Conservation (phyloP, 2,329 filamentous ascomycete genomes). For the Fusarium foetens region DNA sequence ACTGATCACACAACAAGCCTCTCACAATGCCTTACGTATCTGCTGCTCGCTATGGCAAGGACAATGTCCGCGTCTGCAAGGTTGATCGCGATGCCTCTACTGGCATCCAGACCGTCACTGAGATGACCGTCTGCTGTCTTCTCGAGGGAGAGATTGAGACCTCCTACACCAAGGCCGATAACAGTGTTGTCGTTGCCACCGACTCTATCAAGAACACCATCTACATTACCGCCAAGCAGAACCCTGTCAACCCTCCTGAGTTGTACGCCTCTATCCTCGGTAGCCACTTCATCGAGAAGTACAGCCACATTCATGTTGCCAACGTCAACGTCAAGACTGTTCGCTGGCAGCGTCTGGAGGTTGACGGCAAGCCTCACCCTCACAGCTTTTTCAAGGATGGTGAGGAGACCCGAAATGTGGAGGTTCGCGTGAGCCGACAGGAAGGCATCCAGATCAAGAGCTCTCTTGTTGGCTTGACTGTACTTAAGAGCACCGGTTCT, state of each 20-base stretch:
- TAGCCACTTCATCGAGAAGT: slow-evolving; percentile 87
- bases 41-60: slow-evolving; percentile 86
- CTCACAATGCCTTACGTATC: slow-evolving; percentile 64
- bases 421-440: slow-evolving; percentile 73
- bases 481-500: slow-evolving; percentile 96
- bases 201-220: slow-evolving; percentile 98
- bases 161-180: slow-evolving; percentile 93
- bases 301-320: slow-evolving; percentile 86
- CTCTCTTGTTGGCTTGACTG: slow-evolving; percentile 81
- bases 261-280: slow-evolving; percentile 87
- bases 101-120: slow-evolving; percentile 84
- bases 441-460: slow-evolving; percentile 80
- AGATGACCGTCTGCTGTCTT: slow-evolving; percentile 94
- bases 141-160: slow-evolving; percentile 91
- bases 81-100: slow-evolving; percentile 82
- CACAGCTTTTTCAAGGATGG: slow-evolving; percentile 95
- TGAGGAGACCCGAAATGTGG: slow-evolving; percentile 84
- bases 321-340: slow-evolving; percentile 86
- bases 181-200: slow-evolving; percentile 93
- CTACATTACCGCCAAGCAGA: slow-evolving; percentile 93
- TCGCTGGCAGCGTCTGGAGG: slow-evolving; percentile 88
- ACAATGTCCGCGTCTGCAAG: slow-evolving; percentile 98
- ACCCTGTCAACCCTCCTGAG: slow-evolving; percentile 92
- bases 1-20: slow-evolving; percentile 18
- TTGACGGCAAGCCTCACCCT: slow-evolving; percentile 91